These are phyloP conservation scores for Paramarasmius palmivorus DNA, from an alignment of 1,284 basidiomycete species.

Conservation along the genomic window DNA sequence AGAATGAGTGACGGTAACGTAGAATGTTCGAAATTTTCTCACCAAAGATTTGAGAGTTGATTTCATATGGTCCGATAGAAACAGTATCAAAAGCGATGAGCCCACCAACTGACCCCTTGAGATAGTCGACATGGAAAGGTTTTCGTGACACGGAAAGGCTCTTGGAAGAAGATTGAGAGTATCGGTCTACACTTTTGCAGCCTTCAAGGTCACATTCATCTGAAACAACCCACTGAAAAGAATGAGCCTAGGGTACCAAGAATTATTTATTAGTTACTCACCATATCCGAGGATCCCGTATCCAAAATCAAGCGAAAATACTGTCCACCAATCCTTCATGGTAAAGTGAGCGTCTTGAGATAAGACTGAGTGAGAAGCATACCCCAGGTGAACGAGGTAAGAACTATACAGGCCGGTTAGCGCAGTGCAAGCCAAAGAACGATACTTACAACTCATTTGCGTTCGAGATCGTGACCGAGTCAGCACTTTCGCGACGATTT, in stretches of 20 bases:
- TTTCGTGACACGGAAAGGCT: constrained; percentile 31
- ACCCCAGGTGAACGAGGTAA: constrained; percentile 41
- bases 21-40: constrained; percentile 14
- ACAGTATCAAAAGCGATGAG: constrained; percentile 43
- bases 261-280: not conserved
- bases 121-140: constrained; percentile 44
- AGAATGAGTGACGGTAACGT: not conserved
- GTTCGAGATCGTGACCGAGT: constrained; percentile 31
- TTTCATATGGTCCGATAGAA: constrained; percentile 42
- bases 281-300: constrained; percentile 14
- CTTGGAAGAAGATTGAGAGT: constrained; percentile 26
- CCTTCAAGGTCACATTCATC: constrained; percentile 31
- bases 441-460: constrained; percentile 36
- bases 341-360: constrained; percentile 5
- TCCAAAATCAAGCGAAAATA: constrained; percentile 44
- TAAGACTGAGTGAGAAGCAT: constrained; percentile 12
- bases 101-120: constrained; percentile 48
- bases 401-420: constrained; percentile 27
- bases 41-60: constrained; percentile 45
- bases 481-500: not conserved
- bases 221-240: constrained; percentile 35
- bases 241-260: not conserved
- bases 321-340: constrained; percentile 44
- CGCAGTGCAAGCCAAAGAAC: not conserved
- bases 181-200: constrained; percentile 32